Evolutionary conservation across 805 yeast species (phyloP), one percentile per base, ranked within the genome.

Genomic region (Ascoidea asiatica): DNA sequence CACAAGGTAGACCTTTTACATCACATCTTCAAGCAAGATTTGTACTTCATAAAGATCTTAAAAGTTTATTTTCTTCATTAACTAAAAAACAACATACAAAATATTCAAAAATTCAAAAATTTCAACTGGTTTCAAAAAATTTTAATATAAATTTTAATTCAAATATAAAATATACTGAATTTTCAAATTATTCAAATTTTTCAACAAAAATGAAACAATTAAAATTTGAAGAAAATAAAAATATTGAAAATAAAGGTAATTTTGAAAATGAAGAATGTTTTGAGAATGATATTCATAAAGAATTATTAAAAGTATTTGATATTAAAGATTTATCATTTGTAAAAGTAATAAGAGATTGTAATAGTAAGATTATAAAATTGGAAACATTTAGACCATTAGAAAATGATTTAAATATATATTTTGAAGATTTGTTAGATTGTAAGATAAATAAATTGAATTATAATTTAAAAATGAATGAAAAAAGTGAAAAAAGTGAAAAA

Each of bases 1-100:
- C 61, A 1, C 65, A 62, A 44, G 67, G 67, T n/a, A 51, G 67
- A 44, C 67, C 67, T 7, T 60, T 58, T 40, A 55, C 64, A 3
- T 49, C 53, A 2, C 47, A 50, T 18, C 42, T 63, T 2, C 50
- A 53, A 11, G 57, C 61, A 19, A 48, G 61, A 38, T 59, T 63
- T 38, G 44, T 55, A 15, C 37, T 58, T 19, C 65, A 63, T 47
- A 48, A 49, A 4, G 46, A 51, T 23, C 40, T 61, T 20, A 49
- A 47, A 13, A 48, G 55, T 7, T 44, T 61, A 41, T 41, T 58
- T 13, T 51, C 51, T 21, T 50, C 54, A 23, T 49, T 63, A 37
- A 57, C 55, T 39, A 55, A 52, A 19, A 50, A 50, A 21, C 52
- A 46, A 20, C 40, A 44, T 5, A 55, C 52, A 33, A 44, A 49